Evolutionary conservation across 2,329 filamentous ascomycete genomes (phyloP).

Genomic region (Pyricularia sp.): DNA sequence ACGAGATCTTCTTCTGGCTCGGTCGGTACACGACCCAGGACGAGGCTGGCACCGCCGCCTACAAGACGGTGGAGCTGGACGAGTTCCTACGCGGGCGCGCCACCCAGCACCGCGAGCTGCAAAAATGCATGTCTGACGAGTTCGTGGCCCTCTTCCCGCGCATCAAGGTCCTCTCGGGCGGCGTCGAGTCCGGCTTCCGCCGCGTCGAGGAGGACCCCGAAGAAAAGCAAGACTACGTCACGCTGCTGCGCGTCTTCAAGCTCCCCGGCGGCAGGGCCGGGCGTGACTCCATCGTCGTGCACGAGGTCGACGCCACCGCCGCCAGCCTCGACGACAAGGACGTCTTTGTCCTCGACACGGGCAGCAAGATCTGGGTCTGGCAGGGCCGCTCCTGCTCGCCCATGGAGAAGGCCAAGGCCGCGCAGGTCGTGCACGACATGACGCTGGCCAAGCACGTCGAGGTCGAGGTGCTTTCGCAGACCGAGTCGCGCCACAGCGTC

Average conservation of each 20-base stretch:
- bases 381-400: constrained; percentile 56
- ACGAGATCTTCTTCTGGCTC: constrained; percentile 65
- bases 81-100: constrained; percentile 54
- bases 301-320: constrained; percentile 55
- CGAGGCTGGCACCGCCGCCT: constrained; percentile 58
- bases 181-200: constrained; percentile 51
- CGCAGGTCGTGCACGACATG: constrained; percentile 57
- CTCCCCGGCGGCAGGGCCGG: constrained; percentile 37
- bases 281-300: constrained; percentile 44
- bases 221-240: constrained; percentile 30
- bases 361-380: constrained; percentile 61
- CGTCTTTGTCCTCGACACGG: constrained; percentile 55
- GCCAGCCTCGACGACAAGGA: constrained; percentile 54
- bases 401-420: constrained; percentile 61
- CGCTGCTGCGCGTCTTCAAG: constrained; percentile 55
- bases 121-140: constrained; percentile 46
- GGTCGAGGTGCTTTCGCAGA: constrained; percentile 55
- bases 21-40: constrained; percentile 57
- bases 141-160: constrained; percentile 53
- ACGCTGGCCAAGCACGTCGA: constrained; percentile 54
- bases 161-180: constrained; percentile 50
- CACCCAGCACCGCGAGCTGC: constrained; percentile 56
- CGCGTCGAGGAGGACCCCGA: constrained; percentile 44
- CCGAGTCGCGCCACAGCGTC: constrained; percentile 43
- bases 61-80: constrained; percentile 63